Evolutionary conservation across 2,329 filamentous ascomycete genomes (phyloP).

Genomic region (Stagonosporopsis cucurbitacearum): DNA sequence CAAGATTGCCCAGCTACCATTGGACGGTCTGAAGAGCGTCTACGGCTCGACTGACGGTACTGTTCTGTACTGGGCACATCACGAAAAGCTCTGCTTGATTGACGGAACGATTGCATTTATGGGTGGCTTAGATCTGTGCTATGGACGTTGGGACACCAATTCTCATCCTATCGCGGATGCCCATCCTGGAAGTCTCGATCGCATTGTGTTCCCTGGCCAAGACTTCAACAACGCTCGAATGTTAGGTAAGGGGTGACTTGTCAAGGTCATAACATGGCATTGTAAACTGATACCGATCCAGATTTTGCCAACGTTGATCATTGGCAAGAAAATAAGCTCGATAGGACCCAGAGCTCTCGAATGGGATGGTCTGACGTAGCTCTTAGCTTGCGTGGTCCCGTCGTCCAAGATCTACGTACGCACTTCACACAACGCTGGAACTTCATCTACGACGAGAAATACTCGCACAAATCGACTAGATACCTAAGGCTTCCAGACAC

Average conservation of each 20-base stretch:
- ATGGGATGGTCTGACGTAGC: slow-evolving; percentile 95
- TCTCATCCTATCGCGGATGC: slow-evolving; percentile 84
- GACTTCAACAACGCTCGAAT: slow-evolving; percentile 91
- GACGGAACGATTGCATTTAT: slow-evolving; percentile 85
- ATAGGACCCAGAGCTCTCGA: slow-evolving; percentile 76
- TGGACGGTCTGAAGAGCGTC: slow-evolving; percentile 75
- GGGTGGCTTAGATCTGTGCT: slow-evolving; percentile 87
- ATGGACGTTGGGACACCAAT: slow-evolving; percentile 86
- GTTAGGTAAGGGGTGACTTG: slow-evolving; percentile 68
- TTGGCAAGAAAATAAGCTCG: slow-evolving; percentile 86
- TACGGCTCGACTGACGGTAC: slow-evolving; percentile 84
- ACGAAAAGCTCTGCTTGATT: slow-evolving; percentile 86
- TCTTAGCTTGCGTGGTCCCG: slow-evolving; percentile 75
- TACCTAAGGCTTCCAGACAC: slow-evolving; percentile 51
- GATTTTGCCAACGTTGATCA: slow-evolving; percentile 77
- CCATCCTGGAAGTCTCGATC: slow-evolving; percentile 77
- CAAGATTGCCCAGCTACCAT: slow-evolving; percentile 68
- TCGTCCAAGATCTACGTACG: slow-evolving; percentile 74
- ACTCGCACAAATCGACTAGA: slow-evolving; percentile 63
- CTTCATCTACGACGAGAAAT: slow-evolving; percentile 86
- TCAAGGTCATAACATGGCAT: fast-evolving
- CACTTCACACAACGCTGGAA: slow-evolving; percentile 93
- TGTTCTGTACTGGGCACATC: slow-evolving; percentile 90
- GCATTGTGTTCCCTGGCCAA: slow-evolving; percentile 84
- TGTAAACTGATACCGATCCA: slow-evolving; percentile 25